Percentiles rank a stretch among this genome's conserved stretches.
Evolutionary conservation across 2,329 filamentous ascomycete genomes (phyloP).

Genomic region (Trichocomaceae sp.): DNA sequence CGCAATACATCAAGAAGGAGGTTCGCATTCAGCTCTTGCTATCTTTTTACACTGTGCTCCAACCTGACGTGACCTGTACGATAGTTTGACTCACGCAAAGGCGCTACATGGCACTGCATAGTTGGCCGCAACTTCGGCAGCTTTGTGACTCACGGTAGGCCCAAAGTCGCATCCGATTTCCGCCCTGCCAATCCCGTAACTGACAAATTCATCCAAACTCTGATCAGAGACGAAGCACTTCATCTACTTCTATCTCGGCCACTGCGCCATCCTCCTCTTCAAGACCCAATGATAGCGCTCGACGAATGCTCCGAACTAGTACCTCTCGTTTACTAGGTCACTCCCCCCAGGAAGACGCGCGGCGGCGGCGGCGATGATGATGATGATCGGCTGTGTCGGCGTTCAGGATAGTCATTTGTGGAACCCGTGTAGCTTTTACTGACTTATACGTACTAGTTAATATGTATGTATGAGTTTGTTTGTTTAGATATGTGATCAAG

Average conservation of each 20-base stretch:
- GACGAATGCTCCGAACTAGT: background rate
- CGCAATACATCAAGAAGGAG: conserved; percentile 90
- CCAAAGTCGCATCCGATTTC: background rate
- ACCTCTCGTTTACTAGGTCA: background rate
- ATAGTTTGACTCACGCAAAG: conserved; percentile 94
- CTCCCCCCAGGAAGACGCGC: background rate
- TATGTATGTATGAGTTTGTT: conserved; percentile 6
- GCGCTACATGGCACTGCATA: conserved; percentile 98
- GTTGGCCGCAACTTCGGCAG: conserved; percentile 98
- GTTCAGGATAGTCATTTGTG: conserved; percentile 4
- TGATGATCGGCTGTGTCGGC: background rate
- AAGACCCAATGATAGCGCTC: conserved; percentile 71
- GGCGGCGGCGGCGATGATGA: background rate
- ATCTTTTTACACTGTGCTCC: conserved; percentile 1
- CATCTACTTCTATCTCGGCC: conserved; percentile 99
- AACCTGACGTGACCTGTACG: conserved; percentile 19
- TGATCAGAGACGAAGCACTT: conserved; percentile 95
- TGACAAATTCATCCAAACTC: background rate
- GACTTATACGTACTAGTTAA: background rate
- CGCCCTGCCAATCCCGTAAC: background rate
- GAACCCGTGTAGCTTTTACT: background rate
- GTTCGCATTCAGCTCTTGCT: conserved; percentile 46
- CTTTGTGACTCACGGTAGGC: conserved; percentile 91
- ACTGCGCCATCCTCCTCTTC: conserved; percentile 96
- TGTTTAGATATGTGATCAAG: conserved; percentile 1